Percentiles rank a stretch among this genome's conserved stretches.
Conservation (phyloP, 345 rosid species). For the Trapa incisa region DNA sequence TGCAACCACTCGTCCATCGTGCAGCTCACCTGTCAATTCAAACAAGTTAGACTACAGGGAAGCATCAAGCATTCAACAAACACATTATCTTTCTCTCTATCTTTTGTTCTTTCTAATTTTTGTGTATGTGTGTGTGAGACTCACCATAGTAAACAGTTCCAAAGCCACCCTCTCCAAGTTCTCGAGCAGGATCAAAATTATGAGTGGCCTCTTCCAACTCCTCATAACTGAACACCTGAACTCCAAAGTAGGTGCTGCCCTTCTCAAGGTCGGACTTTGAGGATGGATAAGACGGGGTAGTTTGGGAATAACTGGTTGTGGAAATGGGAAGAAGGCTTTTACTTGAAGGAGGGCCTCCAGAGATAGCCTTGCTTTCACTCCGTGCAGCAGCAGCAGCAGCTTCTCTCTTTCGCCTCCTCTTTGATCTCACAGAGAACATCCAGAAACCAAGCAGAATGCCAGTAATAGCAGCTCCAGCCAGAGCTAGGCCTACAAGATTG, state of each 20-base stretch:
- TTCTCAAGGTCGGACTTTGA: conserved; percentile 33
- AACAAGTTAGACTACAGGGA: background rate
- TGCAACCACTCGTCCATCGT: conserved; percentile 68
- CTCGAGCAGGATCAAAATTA: conserved; percentile 50
- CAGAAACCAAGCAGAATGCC: conserved; percentile 14
- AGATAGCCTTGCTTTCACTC: conserved; percentile 23
- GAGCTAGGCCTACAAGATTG: conserved; percentile 22
- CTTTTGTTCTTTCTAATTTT: conserved; percentile 2
- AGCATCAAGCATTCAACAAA: background rate
- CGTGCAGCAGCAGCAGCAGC: conserved; percentile 16
- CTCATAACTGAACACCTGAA: conserved; percentile 46
- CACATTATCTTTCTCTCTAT: background rate
- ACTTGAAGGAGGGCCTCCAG: conserved; percentile 32
- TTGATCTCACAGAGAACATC: conserved; percentile 11
- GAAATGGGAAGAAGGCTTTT: conserved; percentile 23
- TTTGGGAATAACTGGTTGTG: conserved; percentile 28
- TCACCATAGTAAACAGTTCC: conserved; percentile 80
- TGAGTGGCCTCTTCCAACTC: conserved; percentile 81
- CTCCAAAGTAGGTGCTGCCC: conserved; percentile 57
- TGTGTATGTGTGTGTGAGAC: background rate
- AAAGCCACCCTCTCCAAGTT: conserved; percentile 88
- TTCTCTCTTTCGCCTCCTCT: conserved; percentile 21
- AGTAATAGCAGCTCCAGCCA: conserved; percentile 17
- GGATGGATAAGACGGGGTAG: conserved; percentile 33
- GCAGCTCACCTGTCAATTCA: conserved; percentile 37